Conservation (phyloP, 371 early-diverging fungal genomes). For the Mortierella sp. region DNA sequence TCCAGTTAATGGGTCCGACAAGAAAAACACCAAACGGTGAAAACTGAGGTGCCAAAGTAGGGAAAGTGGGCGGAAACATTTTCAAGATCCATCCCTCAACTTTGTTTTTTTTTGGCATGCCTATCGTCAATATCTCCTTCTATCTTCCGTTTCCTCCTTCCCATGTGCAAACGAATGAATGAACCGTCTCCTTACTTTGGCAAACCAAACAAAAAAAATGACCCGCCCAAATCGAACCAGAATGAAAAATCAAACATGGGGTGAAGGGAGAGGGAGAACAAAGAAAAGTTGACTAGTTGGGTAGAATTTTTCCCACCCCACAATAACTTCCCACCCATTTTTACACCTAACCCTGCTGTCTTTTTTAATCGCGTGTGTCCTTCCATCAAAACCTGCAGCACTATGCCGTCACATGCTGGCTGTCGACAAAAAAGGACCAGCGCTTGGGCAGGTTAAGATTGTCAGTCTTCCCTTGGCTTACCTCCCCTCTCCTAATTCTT, state of each 20-base stretch:
- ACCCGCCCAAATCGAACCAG: background rate
- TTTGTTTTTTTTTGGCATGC: background rate
- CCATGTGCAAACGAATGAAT: conserved; percentile 1
- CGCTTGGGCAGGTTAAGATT: background rate
- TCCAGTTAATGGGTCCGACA: background rate
- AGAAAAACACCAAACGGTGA: background rate
- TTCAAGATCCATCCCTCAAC: background rate
- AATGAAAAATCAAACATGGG: background rate
- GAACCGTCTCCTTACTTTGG: background rate
- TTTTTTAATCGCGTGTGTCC: background rate
- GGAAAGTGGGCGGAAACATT: background rate
- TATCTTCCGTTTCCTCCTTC: background rate
- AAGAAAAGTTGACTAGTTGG: background rate
- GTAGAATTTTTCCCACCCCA: conserved; percentile 5
- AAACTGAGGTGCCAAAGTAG: background rate
- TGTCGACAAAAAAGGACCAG: background rate
- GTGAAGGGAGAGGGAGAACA: background rate
- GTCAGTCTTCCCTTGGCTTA: background rate
- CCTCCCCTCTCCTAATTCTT: background rate
- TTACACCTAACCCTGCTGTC: background rate
- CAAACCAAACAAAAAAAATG: background rate
- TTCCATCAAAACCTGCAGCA: background rate
- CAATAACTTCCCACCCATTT: conserved; percentile 6
- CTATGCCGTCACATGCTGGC: background rate
- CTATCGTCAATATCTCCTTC: too few species aligned